Conservation (phyloP, 2,329 filamentous ascomycete species). For the Tolypocladium tundrense region DNA sequence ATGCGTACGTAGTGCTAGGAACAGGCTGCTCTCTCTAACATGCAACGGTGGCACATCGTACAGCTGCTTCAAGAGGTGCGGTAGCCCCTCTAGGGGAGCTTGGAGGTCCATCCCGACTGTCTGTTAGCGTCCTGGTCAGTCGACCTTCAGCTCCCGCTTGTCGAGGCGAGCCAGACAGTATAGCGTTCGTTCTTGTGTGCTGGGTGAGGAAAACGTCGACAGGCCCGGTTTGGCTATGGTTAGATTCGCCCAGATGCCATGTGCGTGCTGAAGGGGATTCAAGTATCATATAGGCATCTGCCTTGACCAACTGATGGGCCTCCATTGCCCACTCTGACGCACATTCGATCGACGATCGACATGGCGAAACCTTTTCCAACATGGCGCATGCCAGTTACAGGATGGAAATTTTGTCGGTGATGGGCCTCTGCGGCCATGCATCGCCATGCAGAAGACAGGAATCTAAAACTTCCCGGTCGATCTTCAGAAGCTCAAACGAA, state of each 20-base stretch:
- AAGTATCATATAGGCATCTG: conserved; percentile 1
- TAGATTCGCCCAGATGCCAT: not conserved
- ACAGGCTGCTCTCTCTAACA: conserved; percentile 6
- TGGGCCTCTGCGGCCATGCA: conserved; percentile 1
- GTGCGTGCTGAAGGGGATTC: not conserved
- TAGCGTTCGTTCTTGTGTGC: not conserved
- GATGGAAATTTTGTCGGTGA: not conserved
- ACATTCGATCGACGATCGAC: conserved; percentile 7
- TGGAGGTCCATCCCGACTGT: conserved; percentile 6
- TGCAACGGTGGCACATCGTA: conserved; percentile 10
- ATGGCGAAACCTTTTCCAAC: conserved; percentile 4
- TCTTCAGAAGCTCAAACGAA: conserved; percentile 1
- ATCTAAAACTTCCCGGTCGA: not conserved
- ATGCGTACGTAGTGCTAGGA: conserved; percentile 4
- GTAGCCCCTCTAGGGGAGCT: conserved; percentile 1
- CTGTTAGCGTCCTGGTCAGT: not conserved
- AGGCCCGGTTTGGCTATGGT: not conserved
- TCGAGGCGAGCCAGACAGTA: not conserved
- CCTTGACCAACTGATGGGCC: not conserved
- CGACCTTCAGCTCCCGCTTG: not conserved
- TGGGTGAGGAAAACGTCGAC: not conserved
- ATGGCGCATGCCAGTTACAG: conserved; percentile 12
- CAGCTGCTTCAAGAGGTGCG: conserved; percentile 8
- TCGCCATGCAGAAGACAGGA: conserved; percentile 12
- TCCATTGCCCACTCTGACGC: not conserved